Percentiles rank a stretch among this genome's conserved stretches.
phyloP scores from a whole-genome alignment of 192 early-diverging fungal species.

The Coemansia sp. region DNA sequence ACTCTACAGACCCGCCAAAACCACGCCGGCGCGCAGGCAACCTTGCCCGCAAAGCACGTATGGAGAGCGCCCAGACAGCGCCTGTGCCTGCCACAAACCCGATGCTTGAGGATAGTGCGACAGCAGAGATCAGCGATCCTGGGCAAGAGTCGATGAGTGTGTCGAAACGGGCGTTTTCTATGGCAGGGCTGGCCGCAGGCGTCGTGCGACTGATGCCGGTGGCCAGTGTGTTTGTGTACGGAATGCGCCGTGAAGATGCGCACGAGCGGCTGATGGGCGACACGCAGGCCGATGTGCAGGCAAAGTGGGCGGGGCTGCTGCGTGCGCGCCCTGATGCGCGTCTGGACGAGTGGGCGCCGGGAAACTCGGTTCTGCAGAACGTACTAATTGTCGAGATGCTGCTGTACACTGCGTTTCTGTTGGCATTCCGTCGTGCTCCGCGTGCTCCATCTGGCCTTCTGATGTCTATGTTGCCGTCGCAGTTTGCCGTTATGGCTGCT shows the following conservation, averaged over 20 bases:
- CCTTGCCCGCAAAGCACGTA: slow-evolving; percentile 42
- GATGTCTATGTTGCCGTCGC: slow-evolving; percentile 16
- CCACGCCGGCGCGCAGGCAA: slow-evolving; percentile 45
- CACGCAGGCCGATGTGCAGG: slow-evolving; percentile 19
- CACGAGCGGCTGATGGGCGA: slow-evolving; percentile 42
- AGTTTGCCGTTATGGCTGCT: slow-evolving; percentile 11
- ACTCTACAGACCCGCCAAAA: background rate
- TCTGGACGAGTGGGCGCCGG: slow-evolving; percentile 34
- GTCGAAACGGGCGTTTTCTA: slow-evolving; percentile 31
- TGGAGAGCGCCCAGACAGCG: slow-evolving; percentile 16
- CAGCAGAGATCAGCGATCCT: slow-evolving; percentile 34
- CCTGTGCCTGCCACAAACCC: background rate
- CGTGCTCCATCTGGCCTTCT: slow-evolving; percentile 1
- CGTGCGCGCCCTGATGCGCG: slow-evolving; percentile 30
- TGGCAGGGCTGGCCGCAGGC: slow-evolving; percentile 27
- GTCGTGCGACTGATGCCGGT: slow-evolving; percentile 28
- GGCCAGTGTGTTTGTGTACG: slow-evolving; percentile 36
- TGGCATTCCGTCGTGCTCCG: slow-evolving; percentile 3
- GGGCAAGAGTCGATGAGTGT: background rate
- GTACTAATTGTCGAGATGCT: slow-evolving; percentile 31
- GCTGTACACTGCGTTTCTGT: slow-evolving; percentile 11
- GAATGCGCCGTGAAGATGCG: slow-evolving; percentile 31
- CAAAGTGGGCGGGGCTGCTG: slow-evolving; percentile 40
- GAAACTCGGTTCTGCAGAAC: slow-evolving; percentile 40
- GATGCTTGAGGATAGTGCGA: slow-evolving; percentile 21